Evolutionary conservation across 306 rosid species (phyloP).

Genomic region (Dryas octopetala): DNA sequence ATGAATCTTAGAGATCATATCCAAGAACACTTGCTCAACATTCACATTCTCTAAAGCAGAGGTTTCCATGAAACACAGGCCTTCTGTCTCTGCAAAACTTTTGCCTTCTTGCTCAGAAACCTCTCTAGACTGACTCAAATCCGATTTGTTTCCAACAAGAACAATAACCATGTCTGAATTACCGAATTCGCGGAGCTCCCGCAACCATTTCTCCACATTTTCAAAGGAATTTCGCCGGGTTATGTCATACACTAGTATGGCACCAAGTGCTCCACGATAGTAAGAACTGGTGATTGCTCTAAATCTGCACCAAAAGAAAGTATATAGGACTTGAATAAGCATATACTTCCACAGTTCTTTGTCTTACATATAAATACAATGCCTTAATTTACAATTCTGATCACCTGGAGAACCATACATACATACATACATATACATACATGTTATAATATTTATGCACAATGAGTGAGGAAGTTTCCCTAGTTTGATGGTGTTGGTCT

Average conservation of each 20-base stretch:
- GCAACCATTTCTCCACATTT: constrained; percentile 67
- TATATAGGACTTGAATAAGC: too few relatives aligned
- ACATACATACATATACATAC: too few relatives aligned
- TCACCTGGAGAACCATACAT: too few relatives aligned
- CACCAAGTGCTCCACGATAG: constrained; percentile 92
- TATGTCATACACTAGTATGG: constrained; percentile 81
- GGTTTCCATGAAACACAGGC: constrained; percentile 85
- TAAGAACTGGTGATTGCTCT: constrained; percentile 96
- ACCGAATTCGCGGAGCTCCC: constrained; percentile 69
- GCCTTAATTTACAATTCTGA: too few relatives aligned
- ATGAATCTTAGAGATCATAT: constrained; percentile 68
- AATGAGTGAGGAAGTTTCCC: neutral
- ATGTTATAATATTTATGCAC: too few relatives aligned
- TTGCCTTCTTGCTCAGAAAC: constrained; percentile 71
- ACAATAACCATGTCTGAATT: constrained; percentile 68
- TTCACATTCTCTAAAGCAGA: constrained; percentile 78
- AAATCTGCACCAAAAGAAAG: constrained; percentile 42
- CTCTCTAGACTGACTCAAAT: constrained; percentile 62
- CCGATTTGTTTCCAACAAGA: constrained; percentile 75
- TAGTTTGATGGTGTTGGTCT: neutral
- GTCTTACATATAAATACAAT: too few relatives aligned
- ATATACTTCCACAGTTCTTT: too few relatives aligned
- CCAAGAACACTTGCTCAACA: constrained; percentile 74
- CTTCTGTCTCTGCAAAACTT: constrained; percentile 56
- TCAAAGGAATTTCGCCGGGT: constrained; percentile 48